Percentiles rank a stretch among this genome's conserved stretches.
These are phyloP conservation scores for Ceratobasidium sp. DNA, from an alignment of 1,284 basidiomycete genomes.

Conservation along the genomic window DNA sequence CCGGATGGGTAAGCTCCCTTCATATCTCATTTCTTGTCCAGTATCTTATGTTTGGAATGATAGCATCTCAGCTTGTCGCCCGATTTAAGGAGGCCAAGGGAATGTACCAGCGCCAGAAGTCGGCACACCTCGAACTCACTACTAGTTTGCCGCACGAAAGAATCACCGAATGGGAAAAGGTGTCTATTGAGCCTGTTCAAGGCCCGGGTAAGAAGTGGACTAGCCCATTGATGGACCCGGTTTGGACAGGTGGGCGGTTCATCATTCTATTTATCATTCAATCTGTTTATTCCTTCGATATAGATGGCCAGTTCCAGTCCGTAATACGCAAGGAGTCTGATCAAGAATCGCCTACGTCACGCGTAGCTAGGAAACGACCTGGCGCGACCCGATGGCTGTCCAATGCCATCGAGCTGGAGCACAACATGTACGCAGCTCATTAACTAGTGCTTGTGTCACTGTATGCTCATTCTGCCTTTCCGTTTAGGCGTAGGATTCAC, in stretches of 20 bases:
- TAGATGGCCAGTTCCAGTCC: background rate
- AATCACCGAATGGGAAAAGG: background rate
- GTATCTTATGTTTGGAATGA: too few relatives aligned
- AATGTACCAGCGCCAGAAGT: conserved; percentile 4
- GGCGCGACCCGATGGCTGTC: conserved; percentile 12
- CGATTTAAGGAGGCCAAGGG: background rate
- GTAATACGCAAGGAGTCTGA: background rate
- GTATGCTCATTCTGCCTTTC: background rate
- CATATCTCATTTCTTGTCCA: background rate
- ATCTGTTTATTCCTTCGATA: too few relatives aligned
- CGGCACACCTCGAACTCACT: background rate
- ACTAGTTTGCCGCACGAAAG: background rate
- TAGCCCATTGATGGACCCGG: conserved; percentile 29
- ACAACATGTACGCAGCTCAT: background rate
- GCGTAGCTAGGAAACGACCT: background rate
- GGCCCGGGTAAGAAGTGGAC: background rate
- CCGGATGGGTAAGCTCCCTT: background rate
- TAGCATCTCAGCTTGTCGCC: background rate
- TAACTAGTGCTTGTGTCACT: background rate
- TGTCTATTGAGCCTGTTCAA: conserved; percentile 1
- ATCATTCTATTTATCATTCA: background rate
- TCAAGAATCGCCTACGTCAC: background rate
- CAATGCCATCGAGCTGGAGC: conserved; percentile 17
- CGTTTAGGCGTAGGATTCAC: background rate
- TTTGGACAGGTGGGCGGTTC: conserved; percentile 1